Conservation (phyloP, 202 grass and related monocot species). For the Alloteropsis angusta region DNA sequence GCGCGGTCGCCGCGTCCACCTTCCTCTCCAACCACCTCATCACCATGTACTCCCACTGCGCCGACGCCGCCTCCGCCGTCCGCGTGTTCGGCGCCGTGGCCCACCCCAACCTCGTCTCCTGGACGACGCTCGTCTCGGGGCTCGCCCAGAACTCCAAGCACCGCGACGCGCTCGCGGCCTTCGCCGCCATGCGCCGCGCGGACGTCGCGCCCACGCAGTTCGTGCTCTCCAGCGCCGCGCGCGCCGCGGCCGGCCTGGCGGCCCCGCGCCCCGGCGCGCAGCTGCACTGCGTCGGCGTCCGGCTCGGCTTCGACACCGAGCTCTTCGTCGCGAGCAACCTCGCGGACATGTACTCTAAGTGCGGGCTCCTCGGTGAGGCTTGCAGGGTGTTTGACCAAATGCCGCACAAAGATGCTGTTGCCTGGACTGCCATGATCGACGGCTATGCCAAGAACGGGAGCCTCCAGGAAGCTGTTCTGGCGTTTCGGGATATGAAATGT, state of each 20-base stretch:
- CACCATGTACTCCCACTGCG: slow-evolving; percentile 55
- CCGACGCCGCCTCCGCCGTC: slow-evolving; percentile 33
- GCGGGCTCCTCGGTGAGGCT: slow-evolving; percentile 41
- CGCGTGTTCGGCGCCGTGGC: slow-evolving; percentile 39
- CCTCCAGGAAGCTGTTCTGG: slow-evolving; percentile 10
- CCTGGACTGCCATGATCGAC: slow-evolving; percentile 79
- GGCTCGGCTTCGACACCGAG: slow-evolving; percentile 39
- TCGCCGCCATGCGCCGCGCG: slow-evolving; percentile 34
- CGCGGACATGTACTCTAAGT: slow-evolving; percentile 66
- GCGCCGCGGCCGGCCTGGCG: slow-evolving; percentile 26
- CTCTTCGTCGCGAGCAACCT: slow-evolving; percentile 71
- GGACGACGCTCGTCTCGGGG: slow-evolving; percentile 43
- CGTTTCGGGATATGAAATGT: slow-evolving; percentile 43
- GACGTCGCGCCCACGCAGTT: slow-evolving; percentile 41
- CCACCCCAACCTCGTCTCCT: slow-evolving; percentile 44
- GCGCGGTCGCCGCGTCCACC: slow-evolving; percentile 26
- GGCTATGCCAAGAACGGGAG: slow-evolving; percentile 50
- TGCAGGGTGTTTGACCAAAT: slow-evolving; percentile 65
- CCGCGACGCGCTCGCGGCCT: slow-evolving; percentile 36
- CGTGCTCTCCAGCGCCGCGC: slow-evolving; percentile 46
- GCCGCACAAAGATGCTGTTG: slow-evolving; percentile 65
- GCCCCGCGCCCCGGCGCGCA: slow-evolving; percentile 20
- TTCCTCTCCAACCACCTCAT: slow-evolving; percentile 69
- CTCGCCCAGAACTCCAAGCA: slow-evolving; percentile 36
- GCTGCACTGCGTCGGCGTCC: slow-evolving; percentile 38